Evolutionary conservation across 805 yeast species (phyloP).

Genomic region (Teunomyces barrocoloradensis): DNA sequence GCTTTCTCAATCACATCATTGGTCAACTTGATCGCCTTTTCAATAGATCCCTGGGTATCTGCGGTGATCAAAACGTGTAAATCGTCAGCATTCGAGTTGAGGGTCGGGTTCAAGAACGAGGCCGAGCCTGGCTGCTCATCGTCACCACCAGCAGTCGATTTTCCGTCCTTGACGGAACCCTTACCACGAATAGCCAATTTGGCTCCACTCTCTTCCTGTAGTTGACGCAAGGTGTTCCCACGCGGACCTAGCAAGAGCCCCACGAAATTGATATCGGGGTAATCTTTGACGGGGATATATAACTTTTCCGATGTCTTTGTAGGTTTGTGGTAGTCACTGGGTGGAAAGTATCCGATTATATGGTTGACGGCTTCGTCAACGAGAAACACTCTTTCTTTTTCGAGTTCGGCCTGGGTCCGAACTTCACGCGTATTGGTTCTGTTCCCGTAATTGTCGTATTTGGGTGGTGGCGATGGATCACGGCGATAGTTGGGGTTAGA

Average conservation of each 20-base stretch:
- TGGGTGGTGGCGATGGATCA: slow-evolving; percentile 92
- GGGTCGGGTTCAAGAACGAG: slow-evolving; percentile 20
- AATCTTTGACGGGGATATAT: slow-evolving; percentile 78
- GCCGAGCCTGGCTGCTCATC: slow-evolving; percentile 29
- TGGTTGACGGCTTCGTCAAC: slow-evolving; percentile 71
- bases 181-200: slow-evolving; percentile 88
- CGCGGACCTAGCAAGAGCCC: slow-evolving; percentile 93
- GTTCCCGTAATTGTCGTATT: slow-evolving; percentile 78
- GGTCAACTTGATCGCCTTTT: slow-evolving; percentile 70
- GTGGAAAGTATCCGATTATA: slow-evolving; percentile 78
- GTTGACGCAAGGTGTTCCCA: slow-evolving; percentile 79
- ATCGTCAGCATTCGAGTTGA: slow-evolving; percentile 53
- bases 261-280: slow-evolving; percentile 90
- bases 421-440: slow-evolving; percentile 82
- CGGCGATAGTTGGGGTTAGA: slow-evolving; percentile 37
- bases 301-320: slow-evolving; percentile 72
- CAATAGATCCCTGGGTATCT: slow-evolving; percentile 73
- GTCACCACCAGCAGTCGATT: slow-evolving; percentile 50
- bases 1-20: slow-evolving; percentile 79
- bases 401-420: slow-evolving; percentile 58
- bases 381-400: slow-evolving; percentile 74
- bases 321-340: slow-evolving; percentile 73
- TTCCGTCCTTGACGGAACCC: slow-evolving; percentile 95
- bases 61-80: slow-evolving; percentile 86
- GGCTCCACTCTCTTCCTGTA: slow-evolving; percentile 87